phyloP scores from a whole-genome alignment of 441 rosid genomes.

The Adansonia grandidieri region DNA sequence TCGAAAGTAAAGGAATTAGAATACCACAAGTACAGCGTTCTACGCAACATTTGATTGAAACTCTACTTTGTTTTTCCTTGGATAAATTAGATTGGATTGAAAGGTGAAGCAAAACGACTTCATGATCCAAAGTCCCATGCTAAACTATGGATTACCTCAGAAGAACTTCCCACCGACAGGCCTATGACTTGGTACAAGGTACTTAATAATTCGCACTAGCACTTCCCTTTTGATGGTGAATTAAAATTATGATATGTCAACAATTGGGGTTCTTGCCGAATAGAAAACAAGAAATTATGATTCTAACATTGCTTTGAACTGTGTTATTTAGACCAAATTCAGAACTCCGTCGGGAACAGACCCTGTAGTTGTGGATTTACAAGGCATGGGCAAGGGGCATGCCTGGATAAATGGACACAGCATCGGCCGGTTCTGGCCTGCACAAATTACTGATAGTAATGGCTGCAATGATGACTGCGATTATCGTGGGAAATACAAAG shows the following conservation, averaged over 20 bases:
- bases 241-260: neutral
- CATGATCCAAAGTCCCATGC: constrained; percentile 23
- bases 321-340: constrained; percentile 40
- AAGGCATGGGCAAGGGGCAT: constrained; percentile 57
- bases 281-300: neutral
- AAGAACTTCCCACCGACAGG: constrained; percentile 30
- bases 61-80: neutral
- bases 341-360: constrained; percentile 49
- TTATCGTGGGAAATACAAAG: constrained; percentile 43
- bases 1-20: neutral
- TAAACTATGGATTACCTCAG: neutral
- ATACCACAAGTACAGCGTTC: neutral
- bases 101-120: constrained; percentile 35
- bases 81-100: constrained; percentile 41
- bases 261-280: neutral
- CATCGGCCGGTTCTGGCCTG: constrained; percentile 62
- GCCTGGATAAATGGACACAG: constrained; percentile 66
- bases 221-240: neutral
- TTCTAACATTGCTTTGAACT: neutral
- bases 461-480: constrained; percentile 45
- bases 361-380: constrained; percentile 56
- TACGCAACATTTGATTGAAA: neutral
- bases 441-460: constrained; percentile 27
- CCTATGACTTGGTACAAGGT: constrained; percentile 63
- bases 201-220: neutral